phyloP scores from a whole-genome alignment of 805 yeast genomes.

The Metschnikowia matae region DNA sequence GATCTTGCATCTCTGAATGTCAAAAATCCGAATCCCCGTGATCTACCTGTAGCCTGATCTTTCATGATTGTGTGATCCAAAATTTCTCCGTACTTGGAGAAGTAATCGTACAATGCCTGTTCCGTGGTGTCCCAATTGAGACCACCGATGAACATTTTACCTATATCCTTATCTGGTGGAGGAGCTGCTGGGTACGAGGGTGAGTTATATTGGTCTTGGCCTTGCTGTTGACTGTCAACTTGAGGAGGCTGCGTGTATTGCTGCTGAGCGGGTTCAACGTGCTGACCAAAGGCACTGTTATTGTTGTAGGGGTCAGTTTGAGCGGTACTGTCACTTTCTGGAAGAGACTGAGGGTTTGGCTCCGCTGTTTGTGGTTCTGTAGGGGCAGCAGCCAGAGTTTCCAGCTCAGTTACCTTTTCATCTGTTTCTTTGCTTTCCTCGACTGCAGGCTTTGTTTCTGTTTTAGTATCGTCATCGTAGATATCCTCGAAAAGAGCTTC shows the following conservation, averaged over 20 bases:
- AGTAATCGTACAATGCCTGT: conserved; percentile 76
- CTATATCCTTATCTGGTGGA: conserved; percentile 52
- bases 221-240: not conserved
- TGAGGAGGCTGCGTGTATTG: not conserved
- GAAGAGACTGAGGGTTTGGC: not conserved
- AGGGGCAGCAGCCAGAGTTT: not conserved
- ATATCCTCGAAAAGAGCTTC: conserved; percentile 93
- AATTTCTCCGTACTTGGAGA: conserved; percentile 84
- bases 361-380: not conserved
- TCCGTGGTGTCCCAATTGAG: conserved; percentile 97
- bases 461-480: conserved; percentile 39
- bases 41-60: conserved; percentile 78
- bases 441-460: conserved; percentile 10
- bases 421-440: not conserved
- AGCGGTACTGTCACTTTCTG: not conserved
- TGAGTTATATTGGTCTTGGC: not conserved
- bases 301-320: not conserved
- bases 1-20: conserved; percentile 78
- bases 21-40: conserved; percentile 92
- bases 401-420: not conserved
- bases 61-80: conserved; percentile 89
- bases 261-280: not conserved
- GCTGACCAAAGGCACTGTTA: not conserved
- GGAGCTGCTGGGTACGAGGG: conserved; percentile 1
- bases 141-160: conserved; percentile 95